phyloP scores from a whole-genome alignment of 768 basidiomycete species.

The Boletus eberwhitei region DNA sequence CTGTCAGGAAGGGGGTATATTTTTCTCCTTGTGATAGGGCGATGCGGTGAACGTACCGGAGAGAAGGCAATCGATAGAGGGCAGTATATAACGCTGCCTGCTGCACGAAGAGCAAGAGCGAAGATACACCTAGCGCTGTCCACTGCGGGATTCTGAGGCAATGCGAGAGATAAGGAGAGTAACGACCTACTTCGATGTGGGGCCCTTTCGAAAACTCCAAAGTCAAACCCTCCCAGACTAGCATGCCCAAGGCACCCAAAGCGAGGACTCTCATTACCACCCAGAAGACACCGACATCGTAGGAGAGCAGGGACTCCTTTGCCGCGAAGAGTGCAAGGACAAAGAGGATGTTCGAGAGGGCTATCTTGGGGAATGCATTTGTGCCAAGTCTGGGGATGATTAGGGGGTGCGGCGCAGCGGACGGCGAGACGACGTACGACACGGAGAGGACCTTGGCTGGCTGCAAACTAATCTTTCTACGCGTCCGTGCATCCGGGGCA shows the following conservation, averaged over 20 bases:
- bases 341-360: conserved; percentile 61
- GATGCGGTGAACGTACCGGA: conserved; percentile 47
- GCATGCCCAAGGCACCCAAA: conserved; percentile 62
- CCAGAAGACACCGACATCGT: conserved; percentile 74
- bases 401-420: neutral
- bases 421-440: conserved; percentile 41
- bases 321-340: conserved; percentile 59
- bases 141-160: conserved; percentile 44
- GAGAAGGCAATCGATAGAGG: conserved; percentile 62
- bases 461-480: conserved; percentile 60
- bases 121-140: conserved; percentile 66
- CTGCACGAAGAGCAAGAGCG: conserved; percentile 64
- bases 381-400: conserved; percentile 45
- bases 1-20: conserved; percentile 35
- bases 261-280: conserved; percentile 69
- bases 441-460: conserved; percentile 51
- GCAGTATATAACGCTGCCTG: conserved; percentile 66
- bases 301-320: conserved; percentile 64
- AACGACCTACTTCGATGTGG: conserved; percentile 54
- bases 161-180: conserved; percentile 2
- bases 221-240: conserved; percentile 57
- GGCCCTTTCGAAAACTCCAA: conserved; percentile 52
- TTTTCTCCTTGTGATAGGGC: neutral
- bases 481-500: conserved; percentile 63
- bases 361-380: conserved; percentile 50